Base-by-base conservation (phyloP, 768 basidiomycete genomes). In the Hypholoma fasciculare region DNA sequence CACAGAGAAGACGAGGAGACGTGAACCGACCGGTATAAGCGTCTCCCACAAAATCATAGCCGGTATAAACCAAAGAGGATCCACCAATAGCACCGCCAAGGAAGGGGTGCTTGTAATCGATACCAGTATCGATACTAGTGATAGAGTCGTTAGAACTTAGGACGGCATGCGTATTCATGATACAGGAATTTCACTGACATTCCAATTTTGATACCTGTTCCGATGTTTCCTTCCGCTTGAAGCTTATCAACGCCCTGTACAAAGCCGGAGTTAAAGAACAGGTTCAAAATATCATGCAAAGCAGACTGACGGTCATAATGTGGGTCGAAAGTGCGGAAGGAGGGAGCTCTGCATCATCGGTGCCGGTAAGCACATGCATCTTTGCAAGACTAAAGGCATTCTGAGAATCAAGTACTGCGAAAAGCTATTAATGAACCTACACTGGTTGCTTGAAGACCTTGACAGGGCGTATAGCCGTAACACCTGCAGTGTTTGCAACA, bases 181-280 rank as follows among this genome's bases (percentile, higher is more conserved):
- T 2, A 11, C n/a, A 14, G 37, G 26, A 57, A 27, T 4, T 43
- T 16, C 7, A 62, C 81, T 63, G 58, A 83, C 82, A 89, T 82
- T 57, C 80, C 88, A 56, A 91, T 78, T 63, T 86, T 87, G 66
- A 88, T 72, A 4, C 88, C 88, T 19, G 76, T 76, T n/a, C 89
- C 88, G n/a, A 75, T 75, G 66, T 82, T 78, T 0, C 86, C 88
- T 60, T 78, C 63, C 7, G 84, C 84, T 63, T 89, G 87, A 14
- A 88, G 74, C 61, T 79, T 81, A 63, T 87, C 82, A 2, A 88
- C 87, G 23, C 85, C 83, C 82, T 84, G 49, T 23, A 11, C 9
- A 42, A 7, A 39, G 40, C 7, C 20, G 20, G 13, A 49, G 12
- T 37, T 46, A 37, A 34, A 9, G 9, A 34, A 7, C 26, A 36